A percentile compares a stretch with the other conserved stretches of the same genome.
Conservation (phyloP, 352 stramenopile species). For the Phytophthora megakarya region DNA sequence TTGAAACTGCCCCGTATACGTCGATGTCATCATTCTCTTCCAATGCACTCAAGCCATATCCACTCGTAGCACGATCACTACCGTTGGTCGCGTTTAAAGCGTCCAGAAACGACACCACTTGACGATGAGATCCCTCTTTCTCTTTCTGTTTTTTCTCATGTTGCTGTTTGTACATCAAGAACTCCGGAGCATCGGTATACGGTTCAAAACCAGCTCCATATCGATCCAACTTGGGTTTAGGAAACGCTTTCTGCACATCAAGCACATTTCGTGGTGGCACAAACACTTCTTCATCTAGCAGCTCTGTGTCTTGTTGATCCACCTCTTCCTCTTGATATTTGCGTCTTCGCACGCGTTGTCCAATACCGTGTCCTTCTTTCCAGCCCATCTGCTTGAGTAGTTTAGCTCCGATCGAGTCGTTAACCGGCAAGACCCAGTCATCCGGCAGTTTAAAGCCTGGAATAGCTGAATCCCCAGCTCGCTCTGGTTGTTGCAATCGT, state of each 20-base stretch:
- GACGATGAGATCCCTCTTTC: slow-evolving; percentile 35
- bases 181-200: slow-evolving; percentile 76
- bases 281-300: slow-evolving; percentile 43
- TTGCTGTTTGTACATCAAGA: slow-evolving; percentile 55
- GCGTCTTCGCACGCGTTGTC: slow-evolving; percentile 58
- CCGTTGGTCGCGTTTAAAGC: slow-evolving; percentile 52
- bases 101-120: slow-evolving; percentile 79
- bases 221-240: slow-evolving; percentile 71
- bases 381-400: slow-evolving; percentile 90
- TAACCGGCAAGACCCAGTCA: slow-evolving; percentile 71
- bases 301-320: not conserved
- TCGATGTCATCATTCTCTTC: slow-evolving; percentile 88
- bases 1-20: slow-evolving; percentile 70
- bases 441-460: slow-evolving; percentile 63
- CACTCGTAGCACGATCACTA: slow-evolving; percentile 44
- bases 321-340: slow-evolving; percentile 38
- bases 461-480: slow-evolving; percentile 19
- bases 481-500: slow-evolving; percentile 23
- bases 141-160: slow-evolving; percentile 29
- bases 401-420: slow-evolving; percentile 82
- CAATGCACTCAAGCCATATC: slow-evolving; percentile 73
- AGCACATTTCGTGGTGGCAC: slow-evolving; percentile 64
- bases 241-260: slow-evolving; percentile 56
- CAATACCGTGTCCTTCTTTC: slow-evolving; percentile 91
- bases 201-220: slow-evolving; percentile 84